A percentile compares a stretch with the other conserved stretches of the same genome.
These are phyloP conservation scores for Vachellia collinsii DNA, from an alignment of 306 rosid genomes.

Conservation along the genomic window DNA sequence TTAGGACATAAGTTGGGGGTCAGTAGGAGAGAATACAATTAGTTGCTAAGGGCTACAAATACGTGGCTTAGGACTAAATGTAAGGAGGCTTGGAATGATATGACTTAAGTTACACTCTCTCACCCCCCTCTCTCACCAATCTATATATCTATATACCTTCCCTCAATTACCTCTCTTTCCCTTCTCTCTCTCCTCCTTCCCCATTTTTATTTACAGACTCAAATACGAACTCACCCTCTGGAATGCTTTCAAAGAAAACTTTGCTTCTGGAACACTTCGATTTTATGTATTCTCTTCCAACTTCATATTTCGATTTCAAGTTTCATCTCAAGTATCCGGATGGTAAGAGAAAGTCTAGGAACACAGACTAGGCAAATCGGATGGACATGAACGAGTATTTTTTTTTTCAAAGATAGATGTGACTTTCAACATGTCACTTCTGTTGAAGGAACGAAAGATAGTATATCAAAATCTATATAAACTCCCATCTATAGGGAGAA, in stretches of 20 bases:
- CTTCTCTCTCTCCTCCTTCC: background rate
- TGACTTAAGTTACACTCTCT: background rate
- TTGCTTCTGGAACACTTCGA: background rate
- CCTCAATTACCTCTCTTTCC: background rate
- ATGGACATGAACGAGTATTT: background rate
- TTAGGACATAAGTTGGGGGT: no score
- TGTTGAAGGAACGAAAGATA: background rate
- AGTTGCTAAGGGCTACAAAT: no score
- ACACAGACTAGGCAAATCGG: background rate
- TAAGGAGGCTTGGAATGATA: no score
- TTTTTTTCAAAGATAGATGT: background rate
- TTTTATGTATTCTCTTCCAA: slow-evolving; percentile 2
- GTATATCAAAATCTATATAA: slow-evolving; percentile 17
- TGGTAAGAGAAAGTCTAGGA: background rate
- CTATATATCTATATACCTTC: background rate
- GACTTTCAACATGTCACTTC: slow-evolving; percentile 10
- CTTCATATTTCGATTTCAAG: background rate
- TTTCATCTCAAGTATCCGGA: background rate
- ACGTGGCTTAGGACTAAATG: no score
- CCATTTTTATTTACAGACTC: background rate
- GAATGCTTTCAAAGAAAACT: background rate
- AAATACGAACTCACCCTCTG: background rate
- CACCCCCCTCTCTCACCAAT: background rate
- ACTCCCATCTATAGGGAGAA: slow-evolving; percentile 2
- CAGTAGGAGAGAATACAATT: no score